These are phyloP conservation scores for Penicillium antarcticum DNA, from an alignment of 495 filamentous ascomycete genomes.

Conservation along the genomic window DNA sequence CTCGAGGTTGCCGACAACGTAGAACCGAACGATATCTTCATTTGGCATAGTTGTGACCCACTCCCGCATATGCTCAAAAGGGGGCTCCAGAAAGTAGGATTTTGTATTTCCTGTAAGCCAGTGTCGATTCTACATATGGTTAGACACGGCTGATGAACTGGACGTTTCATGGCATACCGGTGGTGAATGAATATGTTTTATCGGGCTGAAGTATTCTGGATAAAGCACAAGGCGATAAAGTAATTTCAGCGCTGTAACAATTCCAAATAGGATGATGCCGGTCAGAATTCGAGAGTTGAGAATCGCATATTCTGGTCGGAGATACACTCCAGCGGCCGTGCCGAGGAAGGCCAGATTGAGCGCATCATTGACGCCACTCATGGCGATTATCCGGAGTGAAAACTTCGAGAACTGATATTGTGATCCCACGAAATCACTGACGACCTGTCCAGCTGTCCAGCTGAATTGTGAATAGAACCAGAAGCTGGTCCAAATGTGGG, in stretches of 20 bases:
- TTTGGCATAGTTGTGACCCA: conserved; percentile 73
- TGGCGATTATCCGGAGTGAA: not conserved
- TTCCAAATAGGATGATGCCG: conserved; percentile 17
- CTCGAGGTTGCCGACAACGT: conserved; percentile 63
- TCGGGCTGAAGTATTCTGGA: conserved; percentile 69
- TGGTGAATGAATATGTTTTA: conserved; percentile 62
- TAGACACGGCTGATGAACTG: not conserved
- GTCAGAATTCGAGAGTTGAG: conserved; percentile 26
- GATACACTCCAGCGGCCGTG: conserved; percentile 20
- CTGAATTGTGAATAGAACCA: too few species aligned
- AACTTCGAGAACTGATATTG: not conserved
- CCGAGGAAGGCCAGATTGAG: conserved; percentile 22
- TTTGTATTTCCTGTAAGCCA: conserved; percentile 35
- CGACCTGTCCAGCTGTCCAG: too few species aligned
- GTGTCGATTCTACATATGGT: conserved; percentile 24
- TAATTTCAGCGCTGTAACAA: conserved; percentile 21
- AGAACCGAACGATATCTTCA: conserved; percentile 76
- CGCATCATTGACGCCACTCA: conserved; percentile 16
- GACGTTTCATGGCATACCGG: conserved; percentile 33
- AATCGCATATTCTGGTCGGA: conserved; percentile 32
- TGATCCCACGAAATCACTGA: not conserved
- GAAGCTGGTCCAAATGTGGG: too few species aligned
- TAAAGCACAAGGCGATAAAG: conserved; percentile 60
- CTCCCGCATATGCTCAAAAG: conserved; percentile 53
- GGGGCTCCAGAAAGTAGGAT: conserved; percentile 33